phyloP scores from a whole-genome alignment of 1,284 basidiomycete species.

The Melampsora occidentalis region DNA sequence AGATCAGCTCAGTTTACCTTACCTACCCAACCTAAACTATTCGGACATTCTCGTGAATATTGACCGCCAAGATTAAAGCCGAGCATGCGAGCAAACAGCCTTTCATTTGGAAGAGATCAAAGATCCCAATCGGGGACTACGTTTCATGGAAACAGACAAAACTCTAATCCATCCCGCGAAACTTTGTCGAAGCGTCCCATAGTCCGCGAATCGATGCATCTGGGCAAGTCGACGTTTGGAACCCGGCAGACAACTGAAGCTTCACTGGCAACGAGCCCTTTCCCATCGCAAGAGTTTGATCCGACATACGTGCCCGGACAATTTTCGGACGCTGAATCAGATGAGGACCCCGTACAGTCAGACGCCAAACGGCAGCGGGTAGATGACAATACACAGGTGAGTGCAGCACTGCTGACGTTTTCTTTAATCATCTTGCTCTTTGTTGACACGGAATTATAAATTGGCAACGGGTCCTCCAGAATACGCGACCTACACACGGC shows the following conservation, averaged over 20 bases:
- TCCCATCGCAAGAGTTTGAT: slow-evolving; percentile 1
- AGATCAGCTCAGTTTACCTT: too few relatives aligned
- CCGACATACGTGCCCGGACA: background rate
- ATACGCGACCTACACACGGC: background rate
- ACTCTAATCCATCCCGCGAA: background rate
- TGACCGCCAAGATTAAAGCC: background rate
- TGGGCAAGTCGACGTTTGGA: background rate
- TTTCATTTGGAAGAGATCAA: background rate
- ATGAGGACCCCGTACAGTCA: background rate
- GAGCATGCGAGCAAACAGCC: background rate
- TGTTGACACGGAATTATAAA: background rate
- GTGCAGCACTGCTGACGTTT: background rate
- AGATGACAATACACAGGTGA: background rate
- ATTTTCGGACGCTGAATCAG: slow-evolving; percentile 5
- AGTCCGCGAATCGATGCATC: background rate
- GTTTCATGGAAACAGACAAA: background rate
- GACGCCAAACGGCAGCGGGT: background rate
- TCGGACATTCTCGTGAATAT: too few relatives aligned
- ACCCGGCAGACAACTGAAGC: slow-evolving; percentile 7
- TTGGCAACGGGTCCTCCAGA: background rate
- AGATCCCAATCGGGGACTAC: background rate
- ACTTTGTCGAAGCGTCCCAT: background rate
- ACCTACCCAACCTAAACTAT: too few relatives aligned
- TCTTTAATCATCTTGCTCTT: background rate
- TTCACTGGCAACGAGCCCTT: background rate